Conservation (phyloP, 768 basidiomycete genomes). For the Austroboletus festivus region DNA sequence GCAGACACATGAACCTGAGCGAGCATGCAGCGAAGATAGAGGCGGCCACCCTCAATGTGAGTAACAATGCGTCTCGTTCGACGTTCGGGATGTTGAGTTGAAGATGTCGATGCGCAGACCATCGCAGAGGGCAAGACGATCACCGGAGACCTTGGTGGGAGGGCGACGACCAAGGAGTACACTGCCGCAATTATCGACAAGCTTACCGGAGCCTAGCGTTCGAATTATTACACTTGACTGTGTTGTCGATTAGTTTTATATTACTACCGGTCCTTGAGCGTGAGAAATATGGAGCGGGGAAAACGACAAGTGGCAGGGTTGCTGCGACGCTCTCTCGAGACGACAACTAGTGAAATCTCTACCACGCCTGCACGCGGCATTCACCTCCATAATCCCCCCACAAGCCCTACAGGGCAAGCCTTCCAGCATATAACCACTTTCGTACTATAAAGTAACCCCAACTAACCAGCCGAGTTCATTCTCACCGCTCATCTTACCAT, state of each 20-base stretch:
- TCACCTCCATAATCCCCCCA: constrained; percentile 60
- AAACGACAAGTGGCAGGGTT: constrained; percentile 11
- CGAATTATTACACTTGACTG: too few species aligned
- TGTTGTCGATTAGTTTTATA: too few species aligned
- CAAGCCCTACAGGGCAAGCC: constrained; percentile 91
- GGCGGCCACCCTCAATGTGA: constrained; percentile 82
- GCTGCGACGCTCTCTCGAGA: constrained; percentile 28
- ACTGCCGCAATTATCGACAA: constrained; percentile 83
- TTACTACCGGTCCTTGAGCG: constrained; percentile 10
- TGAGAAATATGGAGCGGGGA: constrained; percentile 24
- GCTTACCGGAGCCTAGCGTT: constrained; percentile 43
- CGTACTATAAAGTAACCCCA: constrained; percentile 41
- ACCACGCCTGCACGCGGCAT: constrained; percentile 55
- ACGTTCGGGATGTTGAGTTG: constrained; percentile 1
- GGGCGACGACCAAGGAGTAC: constrained; percentile 85
- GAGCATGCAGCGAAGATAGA: constrained; percentile 87
- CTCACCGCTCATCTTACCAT: constrained; percentile 17
- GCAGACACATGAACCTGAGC: constrained; percentile 88
- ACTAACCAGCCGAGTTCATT: constrained; percentile 7
- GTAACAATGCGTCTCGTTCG: constrained; percentile 27
- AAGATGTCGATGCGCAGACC: constrained; percentile 50
- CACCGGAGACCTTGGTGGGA: constrained; percentile 95
- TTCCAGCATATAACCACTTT: constrained; percentile 41
- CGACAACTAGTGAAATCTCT: constrained; percentile 44
- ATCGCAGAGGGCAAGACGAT: constrained; percentile 95